Percentiles rank a stretch among this genome's conserved stretches.
Conservation (phyloP, 1,284 basidiomycete genomes). For the Ustilago nuda region DNA sequence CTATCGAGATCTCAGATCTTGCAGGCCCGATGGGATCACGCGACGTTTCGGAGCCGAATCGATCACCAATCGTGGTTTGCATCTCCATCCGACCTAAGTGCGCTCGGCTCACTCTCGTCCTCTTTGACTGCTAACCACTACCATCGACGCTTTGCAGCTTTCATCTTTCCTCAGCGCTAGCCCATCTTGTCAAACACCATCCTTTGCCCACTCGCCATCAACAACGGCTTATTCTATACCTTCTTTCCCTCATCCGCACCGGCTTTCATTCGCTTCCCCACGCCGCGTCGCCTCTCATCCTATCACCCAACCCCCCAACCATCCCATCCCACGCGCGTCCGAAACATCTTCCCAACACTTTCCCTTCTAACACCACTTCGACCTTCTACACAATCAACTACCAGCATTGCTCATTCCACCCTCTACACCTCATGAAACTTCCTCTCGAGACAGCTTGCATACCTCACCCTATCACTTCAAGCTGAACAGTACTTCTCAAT, state of each 20-base stretch:
- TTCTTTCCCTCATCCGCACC: neutral
- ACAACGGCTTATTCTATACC: neutral
- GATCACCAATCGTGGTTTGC: conserved; percentile 28
- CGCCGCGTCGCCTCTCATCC: conserved; percentile 23
- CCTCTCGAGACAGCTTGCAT: neutral
- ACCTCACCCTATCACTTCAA: neutral
- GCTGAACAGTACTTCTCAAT: neutral
- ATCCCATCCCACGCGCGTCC: conserved; percentile 12
- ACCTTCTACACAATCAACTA: neutral
- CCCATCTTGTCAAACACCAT: neutral
- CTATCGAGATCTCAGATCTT: neutral
- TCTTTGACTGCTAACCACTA: neutral
- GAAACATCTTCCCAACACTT: neutral
- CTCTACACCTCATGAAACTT: conserved; percentile 9
- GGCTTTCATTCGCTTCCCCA: neutral
- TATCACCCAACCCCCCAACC: neutral
- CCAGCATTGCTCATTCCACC: conserved; percentile 1
- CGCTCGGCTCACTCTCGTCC: neutral
- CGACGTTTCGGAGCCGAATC: conserved; percentile 28
- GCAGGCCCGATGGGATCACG: neutral
- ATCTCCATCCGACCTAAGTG: conserved; percentile 5
- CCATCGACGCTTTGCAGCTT: neutral
- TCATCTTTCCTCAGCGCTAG: neutral
- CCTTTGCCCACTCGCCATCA: neutral
- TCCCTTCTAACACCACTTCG: conserved; percentile 2